Evolutionary conservation across 2,329 filamentous ascomycete genomes (phyloP).

Genomic region (Malbranchea zuffiana): DNA sequence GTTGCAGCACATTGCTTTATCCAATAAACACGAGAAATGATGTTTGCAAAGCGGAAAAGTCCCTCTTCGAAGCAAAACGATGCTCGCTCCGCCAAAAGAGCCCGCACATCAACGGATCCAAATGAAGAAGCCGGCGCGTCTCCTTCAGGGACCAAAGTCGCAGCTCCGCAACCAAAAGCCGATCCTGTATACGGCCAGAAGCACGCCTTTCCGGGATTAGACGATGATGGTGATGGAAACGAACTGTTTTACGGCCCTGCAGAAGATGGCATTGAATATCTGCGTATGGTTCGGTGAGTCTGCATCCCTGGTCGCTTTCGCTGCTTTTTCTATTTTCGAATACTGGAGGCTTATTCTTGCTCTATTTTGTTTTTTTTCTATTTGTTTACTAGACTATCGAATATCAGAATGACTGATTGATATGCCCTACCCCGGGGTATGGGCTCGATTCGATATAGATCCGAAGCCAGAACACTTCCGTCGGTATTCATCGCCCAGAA

Average conservation of each 20-base stretch:
- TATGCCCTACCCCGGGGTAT: conserved; percentile 2
- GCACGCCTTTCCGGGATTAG: conserved; percentile 57
- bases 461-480: conserved; percentile 16
- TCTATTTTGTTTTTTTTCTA: conserved; percentile 10
- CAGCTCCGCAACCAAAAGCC: conserved; percentile 34
- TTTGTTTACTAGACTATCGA: conserved; percentile 5
- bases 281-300: conserved; percentile 57
- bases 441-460: conserved; percentile 13
- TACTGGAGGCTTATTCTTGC: conserved; percentile 20
- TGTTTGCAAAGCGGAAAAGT: conserved; percentile 13
- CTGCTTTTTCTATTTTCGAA: conserved; percentile 20
- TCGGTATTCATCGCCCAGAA: conserved; percentile 14
- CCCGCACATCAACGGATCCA: conserved; percentile 23
- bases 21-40: neutral
- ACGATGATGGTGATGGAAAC: conserved; percentile 37
- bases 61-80: conserved; percentile 5
- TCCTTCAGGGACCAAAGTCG: conserved; percentile 9
- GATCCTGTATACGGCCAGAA: conserved; percentile 61
- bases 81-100: conserved; percentile 21
- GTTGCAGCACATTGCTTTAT: too few relatives aligned
- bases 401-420: conserved; percentile 9
- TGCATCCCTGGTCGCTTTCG: conserved; percentile 9
- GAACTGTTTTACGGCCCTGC: conserved; percentile 59
- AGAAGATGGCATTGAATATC: conserved; percentile 57
- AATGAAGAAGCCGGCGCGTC: conserved; percentile 19